Evolutionary conservation across 1,284 basidiomycete genomes (phyloP), one percentile per base, ranked within the genome.

Genomic region (Xerocomus nothofagi): DNA sequence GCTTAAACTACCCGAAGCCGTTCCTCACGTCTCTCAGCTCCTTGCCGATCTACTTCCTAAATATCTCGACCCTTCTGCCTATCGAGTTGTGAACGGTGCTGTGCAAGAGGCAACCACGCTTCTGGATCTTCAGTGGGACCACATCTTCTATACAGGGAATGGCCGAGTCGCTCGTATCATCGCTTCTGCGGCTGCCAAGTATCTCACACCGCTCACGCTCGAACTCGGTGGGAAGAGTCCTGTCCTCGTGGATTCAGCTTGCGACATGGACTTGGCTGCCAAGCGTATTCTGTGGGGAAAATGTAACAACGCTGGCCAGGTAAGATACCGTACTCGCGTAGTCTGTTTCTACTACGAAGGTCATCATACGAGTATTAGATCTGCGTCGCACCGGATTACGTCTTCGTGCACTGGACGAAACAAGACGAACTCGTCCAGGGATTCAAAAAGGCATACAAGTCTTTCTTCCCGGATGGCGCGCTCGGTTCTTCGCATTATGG

Each of bases 191-290:
- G 85, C 84, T 0, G 84, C 82, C 14, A 79, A 80, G 62, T 74
- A 80, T 53, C 74, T 86, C 29, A 85, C 84, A 6, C 82, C 85
- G 4, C 68, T 78, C 34, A 78, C 82, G 1, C 76, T 88, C 33
- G 85, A 82, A 67, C 75, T 88, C 18, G 84, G 85, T 26, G 86
- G 86, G 39, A 87, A 87, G 70, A 81, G 77, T 48, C 82, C 85
- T 7, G 80, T 77, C 7, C 67, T 84, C 40, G 69, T 88, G 23
- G 78, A 84, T 51, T 57, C 74, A 9, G 71, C 75, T 40, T 71
- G 77, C 49, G 69, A 76, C 55, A 59, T 78, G 55, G 64, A 71
- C 15, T 42, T 75, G 26, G 72, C 73, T 0, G 77, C 74, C 3
- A 69, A 66, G 51, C 71, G 80, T 4, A 69, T 81, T 21, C 68